Conservation (phyloP, 371 early-diverging fungal species). For the Parasitella parasitica region DNA sequence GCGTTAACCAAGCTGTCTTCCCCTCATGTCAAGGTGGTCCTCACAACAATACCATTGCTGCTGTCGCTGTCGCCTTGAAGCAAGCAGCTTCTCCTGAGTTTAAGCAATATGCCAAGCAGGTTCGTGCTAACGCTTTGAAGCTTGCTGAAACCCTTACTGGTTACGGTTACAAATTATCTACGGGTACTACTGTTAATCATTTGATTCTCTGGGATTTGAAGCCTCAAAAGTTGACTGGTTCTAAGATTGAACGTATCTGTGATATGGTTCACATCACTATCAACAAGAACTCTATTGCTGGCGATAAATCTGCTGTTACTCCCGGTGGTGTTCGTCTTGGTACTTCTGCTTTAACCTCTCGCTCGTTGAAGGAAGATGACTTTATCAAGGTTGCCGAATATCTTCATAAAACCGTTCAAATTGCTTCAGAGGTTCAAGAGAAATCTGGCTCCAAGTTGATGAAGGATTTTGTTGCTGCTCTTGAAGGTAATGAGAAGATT, state of each 20-base stretch:
- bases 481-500: slow-evolving; percentile 59
- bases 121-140: slow-evolving; percentile 85
- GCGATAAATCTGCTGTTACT: slow-evolving; percentile 92
- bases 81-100: slow-evolving; percentile 84
- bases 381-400: slow-evolving; percentile 86
- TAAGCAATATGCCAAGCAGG: slow-evolving; percentile 90
- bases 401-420: slow-evolving; percentile 88
- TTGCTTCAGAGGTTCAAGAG: slow-evolving; percentile 80
- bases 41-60: slow-evolving; percentile 99
- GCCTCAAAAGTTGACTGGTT: slow-evolving; percentile 87
- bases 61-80: slow-evolving; percentile 95
- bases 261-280: slow-evolving; percentile 95
- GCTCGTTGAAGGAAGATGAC: slow-evolving; percentile 88
- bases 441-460: slow-evolving; percentile 86
- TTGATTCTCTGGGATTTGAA: slow-evolving; percentile 87
- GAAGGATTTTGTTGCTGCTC: slow-evolving; percentile 92
- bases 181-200: slow-evolving; percentile 96
- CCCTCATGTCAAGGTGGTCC: slow-evolving; percentile 99
- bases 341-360: slow-evolving; percentile 97
- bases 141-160: slow-evolving; percentile 77
- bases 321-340: slow-evolving; percentile 95
- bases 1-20: slow-evolving; percentile 98
- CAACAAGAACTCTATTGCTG: slow-evolving; percentile 99
- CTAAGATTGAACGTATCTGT: slow-evolving; percentile 91
- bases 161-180: slow-evolving; percentile 83